Evolutionary conservation across 2,329 filamentous ascomycete species (phyloP).

Genomic region (Aureobasidium namibiae): DNA sequence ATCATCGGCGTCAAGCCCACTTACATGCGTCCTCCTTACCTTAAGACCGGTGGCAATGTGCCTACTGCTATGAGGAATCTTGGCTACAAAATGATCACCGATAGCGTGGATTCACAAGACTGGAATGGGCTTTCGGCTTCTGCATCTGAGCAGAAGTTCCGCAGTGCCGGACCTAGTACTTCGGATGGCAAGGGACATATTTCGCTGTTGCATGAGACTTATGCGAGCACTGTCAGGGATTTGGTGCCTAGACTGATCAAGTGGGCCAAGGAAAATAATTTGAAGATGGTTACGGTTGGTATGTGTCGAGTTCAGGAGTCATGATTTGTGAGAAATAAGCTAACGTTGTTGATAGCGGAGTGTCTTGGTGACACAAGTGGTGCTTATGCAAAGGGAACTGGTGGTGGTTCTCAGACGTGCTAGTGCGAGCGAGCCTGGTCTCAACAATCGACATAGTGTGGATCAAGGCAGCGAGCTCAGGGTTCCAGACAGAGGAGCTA

Average conservation of each 20-base stretch:
- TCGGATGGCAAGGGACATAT: neutral
- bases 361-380: neutral
- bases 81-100: slow-evolving; percentile 11
- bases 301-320: neutral
- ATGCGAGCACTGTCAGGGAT: neutral
- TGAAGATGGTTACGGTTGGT: slow-evolving; percentile 11
- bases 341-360: neutral
- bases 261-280: slow-evolving; percentile 9
- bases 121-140: slow-evolving; percentile 2
- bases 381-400: slow-evolving; percentile 1
- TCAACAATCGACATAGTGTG: too few species aligned
- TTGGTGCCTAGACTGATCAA: slow-evolving; percentile 6
- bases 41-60: slow-evolving; percentile 7
- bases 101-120: slow-evolving; percentile 6
- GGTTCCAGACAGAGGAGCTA: too few species aligned
- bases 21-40: slow-evolving; percentile 13
- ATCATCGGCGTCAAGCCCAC: slow-evolving; percentile 10
- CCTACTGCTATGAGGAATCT: slow-evolving; percentile 7
- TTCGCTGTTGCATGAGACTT: neutral
- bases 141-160: neutral
- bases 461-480: too few species aligned
- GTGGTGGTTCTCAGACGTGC: neutral
- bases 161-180: neutral
- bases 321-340: too few species aligned
- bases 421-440: neutral